Evolutionary conservation across 768 basidiomycete genomes (phyloP).

Genomic region (Cantharellus anzutake): DNA sequence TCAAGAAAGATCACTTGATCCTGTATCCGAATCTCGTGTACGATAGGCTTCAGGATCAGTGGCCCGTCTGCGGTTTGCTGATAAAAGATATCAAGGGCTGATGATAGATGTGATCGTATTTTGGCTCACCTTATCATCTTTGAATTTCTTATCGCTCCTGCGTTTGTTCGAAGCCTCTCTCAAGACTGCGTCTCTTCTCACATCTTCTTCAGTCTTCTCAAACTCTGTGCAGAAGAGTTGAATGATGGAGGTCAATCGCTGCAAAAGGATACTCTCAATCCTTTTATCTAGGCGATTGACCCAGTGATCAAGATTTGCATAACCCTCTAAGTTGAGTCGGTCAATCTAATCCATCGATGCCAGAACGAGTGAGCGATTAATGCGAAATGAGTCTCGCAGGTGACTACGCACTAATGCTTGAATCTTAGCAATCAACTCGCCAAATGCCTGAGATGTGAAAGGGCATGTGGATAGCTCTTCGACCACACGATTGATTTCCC

Average conservation of each 20-base stretch:
- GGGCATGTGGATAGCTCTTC: constrained; percentile 78
- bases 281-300: constrained; percentile 57
- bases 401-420: constrained; percentile 54
- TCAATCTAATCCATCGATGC: constrained; percentile 44
- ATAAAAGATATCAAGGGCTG: neutral
- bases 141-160: constrained; percentile 39
- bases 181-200: constrained; percentile 30
- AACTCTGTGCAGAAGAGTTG: constrained; percentile 83
- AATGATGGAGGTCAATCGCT: constrained; percentile 57
- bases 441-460: constrained; percentile 69
- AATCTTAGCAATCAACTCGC: constrained; percentile 53
- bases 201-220: constrained; percentile 53
- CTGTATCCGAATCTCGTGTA: constrained; percentile 94
- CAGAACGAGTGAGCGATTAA: neutral
- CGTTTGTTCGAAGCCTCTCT: constrained; percentile 47
- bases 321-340: constrained; percentile 86
- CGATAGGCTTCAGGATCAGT: constrained; percentile 64
- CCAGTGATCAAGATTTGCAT: constrained; percentile 85
- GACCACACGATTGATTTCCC: constrained; percentile 64
- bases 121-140: constrained; percentile 55
- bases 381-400: neutral
- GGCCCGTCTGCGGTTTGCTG: constrained; percentile 47
- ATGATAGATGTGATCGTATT: neutral
- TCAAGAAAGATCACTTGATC: constrained; percentile 98
- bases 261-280: constrained; percentile 64